Conservation (phyloP, 495 filamentous ascomycete species). For the Penicillium paradoxum region DNA sequence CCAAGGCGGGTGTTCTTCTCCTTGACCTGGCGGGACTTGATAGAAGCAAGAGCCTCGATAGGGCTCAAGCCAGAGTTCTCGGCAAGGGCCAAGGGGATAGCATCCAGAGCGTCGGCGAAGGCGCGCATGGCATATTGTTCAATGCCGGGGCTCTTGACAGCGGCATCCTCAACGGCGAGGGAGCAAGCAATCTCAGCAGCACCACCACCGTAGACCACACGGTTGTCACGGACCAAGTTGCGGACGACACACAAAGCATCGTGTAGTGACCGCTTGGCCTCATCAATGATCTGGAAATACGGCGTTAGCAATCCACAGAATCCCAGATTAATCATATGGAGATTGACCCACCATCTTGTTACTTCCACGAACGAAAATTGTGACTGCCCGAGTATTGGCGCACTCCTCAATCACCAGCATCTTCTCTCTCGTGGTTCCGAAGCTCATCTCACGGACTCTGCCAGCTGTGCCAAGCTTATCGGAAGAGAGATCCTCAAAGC, state of each 20-base stretch:
- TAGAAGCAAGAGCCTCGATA: conserved; percentile 87
- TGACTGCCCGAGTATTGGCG: conserved; percentile 94
- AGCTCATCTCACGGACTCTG: conserved; percentile 87
- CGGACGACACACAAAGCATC: conserved; percentile 97
- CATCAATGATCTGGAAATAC: conserved; percentile 79
- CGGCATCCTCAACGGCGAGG: conserved; percentile 90
- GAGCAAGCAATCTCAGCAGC: conserved; percentile 98
- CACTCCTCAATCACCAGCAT: conserved; percentile 99
- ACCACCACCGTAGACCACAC: conserved; percentile 97
- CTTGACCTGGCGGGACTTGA: conserved; percentile 95
- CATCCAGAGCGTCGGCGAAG: conserved; percentile 91
- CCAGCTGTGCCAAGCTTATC: conserved; percentile 90
- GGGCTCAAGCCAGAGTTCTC: conserved; percentile 96
- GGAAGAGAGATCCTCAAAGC: conserved; percentile 88
- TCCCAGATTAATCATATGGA: background rate
- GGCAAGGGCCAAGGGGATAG: conserved; percentile 91
- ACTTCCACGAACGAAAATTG: conserved; percentile 90
- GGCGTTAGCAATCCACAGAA: conserved; percentile 18
- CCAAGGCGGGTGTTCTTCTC: conserved; percentile 79
- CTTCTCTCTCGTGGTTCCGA: conserved; percentile 96
- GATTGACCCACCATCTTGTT: conserved; percentile 86
- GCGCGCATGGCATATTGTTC: conserved; percentile 99
- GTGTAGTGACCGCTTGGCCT: conserved; percentile 94
- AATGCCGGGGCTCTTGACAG: conserved; percentile 89
- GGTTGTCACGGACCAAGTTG: conserved; percentile 93